Base-by-base conservation (phyloP, 1,284 basidiomycete species). In the Papiliotrema flavescens region DNA sequence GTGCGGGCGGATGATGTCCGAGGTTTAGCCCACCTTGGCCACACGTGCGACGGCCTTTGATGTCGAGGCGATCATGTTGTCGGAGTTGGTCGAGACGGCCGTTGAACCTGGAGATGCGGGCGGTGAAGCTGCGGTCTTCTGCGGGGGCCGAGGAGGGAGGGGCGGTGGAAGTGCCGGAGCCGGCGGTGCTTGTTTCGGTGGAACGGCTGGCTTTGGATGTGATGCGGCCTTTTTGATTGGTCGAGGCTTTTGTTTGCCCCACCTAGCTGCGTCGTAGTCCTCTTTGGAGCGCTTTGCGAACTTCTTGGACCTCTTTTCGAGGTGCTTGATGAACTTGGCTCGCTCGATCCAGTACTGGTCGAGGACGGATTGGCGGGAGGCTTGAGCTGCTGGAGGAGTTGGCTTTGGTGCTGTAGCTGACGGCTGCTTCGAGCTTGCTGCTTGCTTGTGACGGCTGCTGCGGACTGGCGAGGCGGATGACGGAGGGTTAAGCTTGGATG, bases 331-430 rank as follows among this genome's bases (percentile, higher is more conserved):
- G 41, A 70, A 61, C 49, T 64, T 67, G 24, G 59, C 51, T 43
- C 67, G 63, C 49, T 70, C 62, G 44, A 52, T 32, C 44, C 65
- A 66, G 42, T 67, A 69, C 32, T 59, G 57, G 28, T 65, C 55
- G 20, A 59, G 49, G 23, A 47, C 34, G 47, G 61, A 49, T 53
- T 55, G 28, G 40, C 45, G 32, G 22, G 42, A 23, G 11, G 52
- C n/a, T 3, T n/a, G 13, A 36, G 24, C 14, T 36, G 7, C 36
- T 20, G 28, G 9, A 24, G 2, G 26, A 41, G 8, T 3, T 0
- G 15, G 13, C 19, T 26, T 8, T 3, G 32, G 20, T 11, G 28
- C 28, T 11, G 28, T 6, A n/a, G 20, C 23, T 7, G 35, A 34
- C 8, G n/a, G 34, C 37, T 4, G 47, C 17, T 5, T 49, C 36